These are phyloP conservation scores for Achlya hypogyna DNA, from an alignment of 352 stramenopile species.

Conservation along the genomic window DNA sequence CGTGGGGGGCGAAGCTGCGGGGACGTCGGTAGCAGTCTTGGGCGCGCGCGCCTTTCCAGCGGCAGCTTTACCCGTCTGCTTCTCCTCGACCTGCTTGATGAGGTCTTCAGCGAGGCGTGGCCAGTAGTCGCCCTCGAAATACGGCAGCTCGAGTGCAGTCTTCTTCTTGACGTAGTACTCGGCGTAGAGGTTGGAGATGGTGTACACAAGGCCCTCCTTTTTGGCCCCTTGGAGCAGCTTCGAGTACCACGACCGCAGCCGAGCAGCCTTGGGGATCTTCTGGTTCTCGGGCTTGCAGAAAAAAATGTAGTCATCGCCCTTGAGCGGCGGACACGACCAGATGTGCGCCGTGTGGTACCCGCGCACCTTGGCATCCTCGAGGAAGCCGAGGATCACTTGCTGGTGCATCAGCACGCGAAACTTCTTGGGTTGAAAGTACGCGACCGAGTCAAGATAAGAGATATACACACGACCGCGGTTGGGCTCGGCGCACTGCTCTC, in stretches of 20 bases:
- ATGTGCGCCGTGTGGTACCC: conserved; percentile 84
- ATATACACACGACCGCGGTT: conserved; percentile 82
- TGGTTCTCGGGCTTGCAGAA: conserved; percentile 87
- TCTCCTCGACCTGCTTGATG: conserved; percentile 97
- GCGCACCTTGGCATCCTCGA: conserved; percentile 81
- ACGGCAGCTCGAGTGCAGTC: conserved; percentile 86
- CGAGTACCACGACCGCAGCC: conserved; percentile 81
- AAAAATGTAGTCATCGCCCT: conserved; percentile 87
- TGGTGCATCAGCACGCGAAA: conserved; percentile 82
- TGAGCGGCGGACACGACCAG: conserved; percentile 83
- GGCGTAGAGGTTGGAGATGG: conserved; percentile 77
- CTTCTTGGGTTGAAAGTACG: conserved; percentile 86
- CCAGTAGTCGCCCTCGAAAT: conserved; percentile 99
- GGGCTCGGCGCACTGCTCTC: conserved; percentile 50
- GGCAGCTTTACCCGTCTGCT: conserved; percentile 30
- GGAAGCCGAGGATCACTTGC: conserved; percentile 80
- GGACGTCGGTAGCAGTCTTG: not conserved
- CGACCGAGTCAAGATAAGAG: conserved; percentile 84
- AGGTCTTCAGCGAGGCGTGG: conserved; percentile 96
- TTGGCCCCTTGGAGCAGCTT: conserved; percentile 74
- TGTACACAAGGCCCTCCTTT: conserved; percentile 68
- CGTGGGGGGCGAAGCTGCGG: conserved; percentile 18
- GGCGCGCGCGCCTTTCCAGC: not conserved
- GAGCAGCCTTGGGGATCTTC: conserved; percentile 82
- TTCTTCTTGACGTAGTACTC: conserved; percentile 87